These are phyloP conservation scores for Cutaneotrichosporon spelunceum DNA, from an alignment of 1,284 basidiomycete genomes.

Conservation along the genomic window DNA sequence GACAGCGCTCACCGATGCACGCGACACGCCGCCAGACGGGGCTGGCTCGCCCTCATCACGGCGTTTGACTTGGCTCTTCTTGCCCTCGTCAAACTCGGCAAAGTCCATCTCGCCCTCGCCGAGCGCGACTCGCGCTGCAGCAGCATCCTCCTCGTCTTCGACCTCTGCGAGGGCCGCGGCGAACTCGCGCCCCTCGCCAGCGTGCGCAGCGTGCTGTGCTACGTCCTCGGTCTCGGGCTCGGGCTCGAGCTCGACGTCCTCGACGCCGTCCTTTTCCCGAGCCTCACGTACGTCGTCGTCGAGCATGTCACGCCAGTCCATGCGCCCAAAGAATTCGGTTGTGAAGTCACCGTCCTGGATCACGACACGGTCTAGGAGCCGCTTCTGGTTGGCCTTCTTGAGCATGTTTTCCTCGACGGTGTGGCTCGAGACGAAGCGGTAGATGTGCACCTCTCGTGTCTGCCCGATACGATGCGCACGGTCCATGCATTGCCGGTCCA, in stretches of 20 bases:
- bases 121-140: conserved; percentile 73
- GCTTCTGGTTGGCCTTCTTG: conserved; percentile 93
- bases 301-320: conserved; percentile 84
- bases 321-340: conserved; percentile 56
- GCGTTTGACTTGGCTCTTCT: conserved; percentile 4
- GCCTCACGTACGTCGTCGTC: conserved; percentile 44
- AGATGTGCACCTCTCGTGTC: conserved; percentile 94
- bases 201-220: conserved; percentile 33
- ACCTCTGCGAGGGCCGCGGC: conserved; percentile 73
- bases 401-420: conserved; percentile 97
- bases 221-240: conserved; percentile 35
- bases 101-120: conserved; percentile 77
- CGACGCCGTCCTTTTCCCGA: conserved; percentile 54
- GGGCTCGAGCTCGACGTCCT: conserved; percentile 34
- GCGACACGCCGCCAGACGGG: conserved; percentile 1
- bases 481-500: conserved; percentile 96
- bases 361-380: conserved; percentile 83
- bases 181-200: conserved; percentile 53
- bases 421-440: conserved; percentile 76
- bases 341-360: conserved; percentile 89
- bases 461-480: conserved; percentile 77
- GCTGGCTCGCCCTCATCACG: conserved; percentile 48
- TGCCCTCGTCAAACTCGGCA: conserved; percentile 63
- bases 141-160: conserved; percentile 82
- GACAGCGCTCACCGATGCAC: conserved; percentile 1